A percentile compares a stretch with the other conserved stretches of the same genome.
Conservation (phyloP, 2,329 filamentous ascomycete species). For the Ophiostoma piceae region DNA sequence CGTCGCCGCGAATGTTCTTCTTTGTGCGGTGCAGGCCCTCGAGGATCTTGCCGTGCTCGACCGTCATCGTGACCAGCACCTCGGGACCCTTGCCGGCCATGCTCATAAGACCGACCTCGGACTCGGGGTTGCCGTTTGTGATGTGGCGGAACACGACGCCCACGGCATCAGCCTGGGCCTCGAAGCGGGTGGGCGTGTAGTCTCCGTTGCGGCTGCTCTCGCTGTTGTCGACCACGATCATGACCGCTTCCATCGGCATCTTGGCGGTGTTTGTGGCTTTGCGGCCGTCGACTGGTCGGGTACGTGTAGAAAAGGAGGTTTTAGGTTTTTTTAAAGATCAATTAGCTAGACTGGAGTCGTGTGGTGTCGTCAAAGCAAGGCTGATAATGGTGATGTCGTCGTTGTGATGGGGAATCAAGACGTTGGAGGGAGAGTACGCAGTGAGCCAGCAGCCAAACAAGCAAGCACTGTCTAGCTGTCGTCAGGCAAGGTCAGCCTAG, state of each 20-base stretch:
- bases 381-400: conserved; percentile 8
- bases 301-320: conserved; percentile 1
- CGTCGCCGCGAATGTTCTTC: conserved; percentile 82
- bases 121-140: conserved; percentile 92
- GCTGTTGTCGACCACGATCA: conserved; percentile 99
- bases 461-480: conserved; percentile 25
- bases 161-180: conserved; percentile 91
- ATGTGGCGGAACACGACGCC: conserved; percentile 94
- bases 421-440: background rate
- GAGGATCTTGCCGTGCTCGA: conserved; percentile 91
- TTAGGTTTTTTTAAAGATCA: background rate
- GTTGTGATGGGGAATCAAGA: conserved; percentile 14
- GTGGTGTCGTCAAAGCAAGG: background rate
- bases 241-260: conserved; percentile 98
- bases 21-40: conserved; percentile 84
- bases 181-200: conserved; percentile 83
- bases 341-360: background rate
- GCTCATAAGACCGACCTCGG: conserved; percentile 95
- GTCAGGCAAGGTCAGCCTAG: conserved; percentile 29
- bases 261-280: conserved; percentile 40
- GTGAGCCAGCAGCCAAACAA: background rate
- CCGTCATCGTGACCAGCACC: conserved; percentile 91
- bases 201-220: conserved; percentile 98
- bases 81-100: conserved; percentile 98
- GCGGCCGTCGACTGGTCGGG: background rate